Evolutionary conservation across 2,329 filamentous ascomycete species (phyloP).

Genomic region (Allantophomopsis cytisporea): DNA sequence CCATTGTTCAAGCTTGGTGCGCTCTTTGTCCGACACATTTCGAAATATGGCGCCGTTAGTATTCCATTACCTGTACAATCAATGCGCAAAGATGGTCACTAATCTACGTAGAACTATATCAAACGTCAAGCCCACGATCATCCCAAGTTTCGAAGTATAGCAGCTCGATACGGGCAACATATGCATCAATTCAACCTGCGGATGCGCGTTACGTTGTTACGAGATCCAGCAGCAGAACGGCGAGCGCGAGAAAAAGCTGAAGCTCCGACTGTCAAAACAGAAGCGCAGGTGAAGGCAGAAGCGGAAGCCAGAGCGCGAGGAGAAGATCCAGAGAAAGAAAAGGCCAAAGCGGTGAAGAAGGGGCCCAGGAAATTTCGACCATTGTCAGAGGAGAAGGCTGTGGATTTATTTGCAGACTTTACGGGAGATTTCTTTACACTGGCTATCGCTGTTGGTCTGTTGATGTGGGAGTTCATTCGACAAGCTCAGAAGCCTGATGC

Average conservation of each 20-base stretch:
- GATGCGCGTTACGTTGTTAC: constrained; percentile 42
- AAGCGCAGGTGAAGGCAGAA: constrained; percentile 43
- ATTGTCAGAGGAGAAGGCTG: constrained; percentile 50
- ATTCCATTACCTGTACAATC: not conserved
- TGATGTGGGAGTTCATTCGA: constrained; percentile 49
- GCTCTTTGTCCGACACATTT: constrained; percentile 50
- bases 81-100: too few species aligned
- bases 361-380: constrained; percentile 50
- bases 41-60: constrained; percentile 56
- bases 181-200: constrained; percentile 59
- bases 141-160: constrained; percentile 42
- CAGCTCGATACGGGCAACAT: constrained; percentile 45
- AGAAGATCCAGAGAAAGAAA: constrained; percentile 13
- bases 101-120: constrained; percentile 40
- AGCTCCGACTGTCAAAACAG: constrained; percentile 50
- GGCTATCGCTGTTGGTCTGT: constrained; percentile 37
- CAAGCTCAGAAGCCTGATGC: constrained; percentile 45
- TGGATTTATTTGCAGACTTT: constrained; percentile 54
- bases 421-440: constrained; percentile 51
- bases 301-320: constrained; percentile 20
- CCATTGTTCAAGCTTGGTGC: constrained; percentile 55
- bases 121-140: constrained; percentile 54
- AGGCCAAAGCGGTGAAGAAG: constrained; percentile 29
- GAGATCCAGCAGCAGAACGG: constrained; percentile 41
- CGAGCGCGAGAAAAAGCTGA: constrained; percentile 48